phyloP scores from a whole-genome alignment of 805 yeast genomes.

The Candida ovalis region DNA sequence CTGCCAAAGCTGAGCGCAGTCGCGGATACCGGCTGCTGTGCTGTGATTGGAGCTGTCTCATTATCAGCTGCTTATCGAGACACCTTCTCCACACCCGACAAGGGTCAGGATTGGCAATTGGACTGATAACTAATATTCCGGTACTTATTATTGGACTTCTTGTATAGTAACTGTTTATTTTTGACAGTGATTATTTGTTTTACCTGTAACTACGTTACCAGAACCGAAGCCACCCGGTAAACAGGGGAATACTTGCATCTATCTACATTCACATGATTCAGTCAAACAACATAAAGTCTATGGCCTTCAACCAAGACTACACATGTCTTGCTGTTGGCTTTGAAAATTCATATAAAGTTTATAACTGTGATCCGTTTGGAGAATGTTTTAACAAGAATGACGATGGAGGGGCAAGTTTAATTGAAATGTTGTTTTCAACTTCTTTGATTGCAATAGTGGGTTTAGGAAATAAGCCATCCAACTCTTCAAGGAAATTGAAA shows the following conservation, averaged over 20 bases:
- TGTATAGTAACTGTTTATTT: too few relatives aligned
- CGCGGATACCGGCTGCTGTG: not conserved
- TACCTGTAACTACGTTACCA: too few relatives aligned
- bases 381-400: slow-evolving; percentile 49
- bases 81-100: too few relatives aligned
- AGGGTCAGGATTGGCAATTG: too few relatives aligned
- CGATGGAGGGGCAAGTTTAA: slow-evolving; percentile 59
- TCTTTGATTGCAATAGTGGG: slow-evolving; percentile 83
- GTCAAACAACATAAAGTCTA: slow-evolving; percentile 9
- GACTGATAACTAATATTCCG: too few relatives aligned
- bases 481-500: slow-evolving; percentile 77
- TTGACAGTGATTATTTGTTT: too few relatives aligned
- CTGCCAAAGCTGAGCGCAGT: too few relatives aligned
- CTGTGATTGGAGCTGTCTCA: not conserved
- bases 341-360: slow-evolving; percentile 62
- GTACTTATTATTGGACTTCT: too few relatives aligned
- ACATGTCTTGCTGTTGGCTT: slow-evolving; percentile 76
- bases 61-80: not conserved
- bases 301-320: slow-evolving; percentile 80
- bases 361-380: slow-evolving; percentile 86
- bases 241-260: not conserved
- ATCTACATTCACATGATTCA: slow-evolving; percentile 3
- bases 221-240: too few relatives aligned
- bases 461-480: slow-evolving; percentile 61
- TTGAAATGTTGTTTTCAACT: slow-evolving; percentile 89